Evolutionary conservation across 176 grass and related monocot species (phyloP).

Genomic region (Typha latifolia): DNA sequence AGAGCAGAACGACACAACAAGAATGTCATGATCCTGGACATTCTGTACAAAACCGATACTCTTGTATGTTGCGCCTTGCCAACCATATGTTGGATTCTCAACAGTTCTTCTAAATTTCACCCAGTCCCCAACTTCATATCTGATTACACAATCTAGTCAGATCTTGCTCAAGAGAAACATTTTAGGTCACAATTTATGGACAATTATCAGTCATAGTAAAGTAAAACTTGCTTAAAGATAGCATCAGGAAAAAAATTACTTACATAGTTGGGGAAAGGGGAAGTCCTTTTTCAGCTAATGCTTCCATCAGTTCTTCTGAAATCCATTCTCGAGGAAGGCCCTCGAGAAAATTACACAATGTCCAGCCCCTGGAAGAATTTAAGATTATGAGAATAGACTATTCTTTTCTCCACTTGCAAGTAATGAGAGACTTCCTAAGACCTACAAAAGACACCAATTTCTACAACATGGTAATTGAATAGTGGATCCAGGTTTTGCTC

Average conservation of each 20-base stretch:
- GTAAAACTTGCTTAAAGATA: slow-evolving; percentile 1
- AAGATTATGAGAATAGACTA: not conserved
- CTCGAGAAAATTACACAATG: slow-evolving; percentile 83
- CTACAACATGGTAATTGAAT: not conserved
- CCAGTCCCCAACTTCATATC: slow-evolving; percentile 86
- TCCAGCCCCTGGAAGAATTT: slow-evolving; percentile 64
- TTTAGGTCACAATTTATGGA: not conserved
- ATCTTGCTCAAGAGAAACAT: not conserved
- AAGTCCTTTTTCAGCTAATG: slow-evolving; percentile 80
- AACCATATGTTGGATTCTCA: slow-evolving; percentile 63
- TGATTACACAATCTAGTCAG: slow-evolving; percentile 38
- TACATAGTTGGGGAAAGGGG: slow-evolving; percentile 95
- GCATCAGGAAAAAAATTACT: slow-evolving; percentile 20
- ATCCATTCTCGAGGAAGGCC: slow-evolving; percentile 98
- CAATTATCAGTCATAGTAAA: too few species aligned
- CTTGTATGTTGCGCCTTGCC: slow-evolving; percentile 82
- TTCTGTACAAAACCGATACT: slow-evolving; percentile 95
- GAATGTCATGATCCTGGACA: slow-evolving; percentile 54
- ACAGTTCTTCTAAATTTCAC: slow-evolving; percentile 90
- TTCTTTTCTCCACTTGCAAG: too few species aligned
- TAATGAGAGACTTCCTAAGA: slow-evolving; percentile 13
- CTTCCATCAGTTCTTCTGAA: slow-evolving; percentile 96
- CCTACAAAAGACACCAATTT: slow-evolving; percentile 5
- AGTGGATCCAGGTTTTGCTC: too few species aligned
- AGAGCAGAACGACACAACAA: slow-evolving; percentile 92